Percentiles rank a stretch among this genome's conserved stretches.
These are phyloP conservation scores for Paramecium pentaurelia DNA, from an alignment of 73 alveolate species.

Conservation along the genomic window DNA sequence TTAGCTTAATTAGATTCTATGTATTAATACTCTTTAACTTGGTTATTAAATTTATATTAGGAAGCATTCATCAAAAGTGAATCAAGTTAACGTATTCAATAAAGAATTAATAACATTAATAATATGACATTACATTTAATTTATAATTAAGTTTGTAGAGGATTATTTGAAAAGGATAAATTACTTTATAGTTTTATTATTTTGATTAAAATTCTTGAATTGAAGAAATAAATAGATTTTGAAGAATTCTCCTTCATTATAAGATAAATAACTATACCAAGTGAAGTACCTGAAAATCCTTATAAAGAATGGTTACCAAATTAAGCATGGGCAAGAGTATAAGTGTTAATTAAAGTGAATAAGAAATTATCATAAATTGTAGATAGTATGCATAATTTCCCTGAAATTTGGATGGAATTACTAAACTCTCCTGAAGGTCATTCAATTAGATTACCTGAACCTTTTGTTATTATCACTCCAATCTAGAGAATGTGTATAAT, in stretches of 20 bases:
- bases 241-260: conserved; percentile 80
- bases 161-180: conserved; percentile 97
- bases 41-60: conserved; percentile 61
- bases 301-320: conserved; percentile 2
- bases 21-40: conserved; percentile 81
- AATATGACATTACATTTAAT: conserved; percentile 68
- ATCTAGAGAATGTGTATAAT: conserved; percentile 54
- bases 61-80: conserved; percentile 68
- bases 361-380: conserved; percentile 54
- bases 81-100: conserved; percentile 56
- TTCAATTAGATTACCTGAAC: conserved; percentile 41
- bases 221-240: conserved; percentile 72
- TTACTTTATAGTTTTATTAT: conserved; percentile 77
- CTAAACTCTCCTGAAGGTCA: conserved; percentile 52
- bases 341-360: not conserved
- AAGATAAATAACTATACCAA: not conserved
- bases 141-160: conserved; percentile 90
- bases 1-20: conserved; percentile 81
- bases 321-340: not conserved
- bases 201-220: conserved; percentile 80
- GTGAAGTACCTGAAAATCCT: not conserved
- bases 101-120: conserved; percentile 52
- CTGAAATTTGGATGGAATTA: conserved; percentile 55
- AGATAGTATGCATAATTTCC: conserved; percentile 16
- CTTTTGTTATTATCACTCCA: conserved; percentile 21